Percentiles rank a stretch among this genome's conserved stretches.
phyloP scores from a whole-genome alignment of 2,329 filamentous ascomycete species.

The Exophiala sp. region DNA sequence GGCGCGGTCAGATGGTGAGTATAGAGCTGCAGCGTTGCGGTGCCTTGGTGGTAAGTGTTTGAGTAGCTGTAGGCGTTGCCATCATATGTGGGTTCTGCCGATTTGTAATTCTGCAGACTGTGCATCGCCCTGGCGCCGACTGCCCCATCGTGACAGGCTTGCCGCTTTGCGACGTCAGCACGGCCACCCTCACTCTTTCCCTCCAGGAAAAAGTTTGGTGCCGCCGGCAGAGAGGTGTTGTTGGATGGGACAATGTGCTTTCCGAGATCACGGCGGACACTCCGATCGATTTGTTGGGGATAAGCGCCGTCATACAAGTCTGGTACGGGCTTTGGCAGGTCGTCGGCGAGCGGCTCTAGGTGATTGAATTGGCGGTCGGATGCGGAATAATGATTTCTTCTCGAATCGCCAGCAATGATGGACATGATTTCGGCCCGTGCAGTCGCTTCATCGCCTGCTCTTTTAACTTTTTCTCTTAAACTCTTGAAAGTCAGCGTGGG shows the following conservation, averaged over 20 bases:
- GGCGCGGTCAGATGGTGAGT: slow-evolving; percentile 37
- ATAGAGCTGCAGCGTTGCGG: slow-evolving; percentile 35
- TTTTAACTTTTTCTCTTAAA: not conserved
- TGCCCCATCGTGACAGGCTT: slow-evolving; percentile 39
- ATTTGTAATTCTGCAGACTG: slow-evolving; percentile 34
- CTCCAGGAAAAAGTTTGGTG: slow-evolving; percentile 42
- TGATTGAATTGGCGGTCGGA: slow-evolving; percentile 34
- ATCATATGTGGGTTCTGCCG: slow-evolving; percentile 34
- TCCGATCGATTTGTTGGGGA: slow-evolving; percentile 30
- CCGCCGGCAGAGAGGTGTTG: slow-evolving; percentile 7
- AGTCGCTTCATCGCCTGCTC: slow-evolving; percentile 3
- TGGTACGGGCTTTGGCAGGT: slow-evolving; percentile 26
- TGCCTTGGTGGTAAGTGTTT: slow-evolving; percentile 33
- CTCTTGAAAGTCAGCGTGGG: not conserved
- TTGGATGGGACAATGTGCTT: slow-evolving; percentile 33
- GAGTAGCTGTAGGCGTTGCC: slow-evolving; percentile 38
- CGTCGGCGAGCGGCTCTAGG: slow-evolving; percentile 35
- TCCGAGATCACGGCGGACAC: slow-evolving; percentile 29
- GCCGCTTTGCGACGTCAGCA: slow-evolving; percentile 32
- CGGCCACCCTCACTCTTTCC: slow-evolving; percentile 36
- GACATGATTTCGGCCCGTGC: slow-evolving; percentile 7
- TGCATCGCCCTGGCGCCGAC: slow-evolving; percentile 30
- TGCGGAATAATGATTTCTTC: slow-evolving; percentile 1
- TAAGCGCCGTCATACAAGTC: slow-evolving; percentile 33
- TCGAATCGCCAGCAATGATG: slow-evolving; percentile 3